These are phyloP conservation scores for Corrigiola litoralis DNA, from an alignment of 179 eudicot species.

Conservation along the genomic window DNA sequence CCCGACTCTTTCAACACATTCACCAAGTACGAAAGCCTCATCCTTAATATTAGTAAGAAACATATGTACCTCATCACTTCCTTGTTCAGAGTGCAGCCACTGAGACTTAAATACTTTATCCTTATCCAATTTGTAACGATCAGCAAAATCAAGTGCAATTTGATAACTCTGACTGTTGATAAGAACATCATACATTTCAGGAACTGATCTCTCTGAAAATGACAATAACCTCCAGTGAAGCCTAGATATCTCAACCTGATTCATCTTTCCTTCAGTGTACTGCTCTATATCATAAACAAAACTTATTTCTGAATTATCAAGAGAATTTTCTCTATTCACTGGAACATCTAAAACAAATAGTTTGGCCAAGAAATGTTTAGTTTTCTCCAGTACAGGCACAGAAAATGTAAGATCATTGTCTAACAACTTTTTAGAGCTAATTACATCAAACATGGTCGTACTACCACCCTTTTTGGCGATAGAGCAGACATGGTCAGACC, in stretches of 20 bases:
- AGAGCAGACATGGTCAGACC: slow-evolving; percentile 70
- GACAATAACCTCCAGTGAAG: slow-evolving; percentile 68
- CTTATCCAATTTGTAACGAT: slow-evolving; percentile 67
- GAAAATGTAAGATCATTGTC: slow-evolving; percentile 48
- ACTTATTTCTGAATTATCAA: slow-evolving; percentile 25
- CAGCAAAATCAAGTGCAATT: slow-evolving; percentile 75
- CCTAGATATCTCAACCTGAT: slow-evolving; percentile 36
- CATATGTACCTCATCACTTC: slow-evolving; percentile 52
- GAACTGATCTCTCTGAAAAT: slow-evolving; percentile 60
- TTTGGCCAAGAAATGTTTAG: slow-evolving; percentile 37
- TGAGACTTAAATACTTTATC: slow-evolving; percentile 80
- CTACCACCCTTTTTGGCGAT: slow-evolving; percentile 58
- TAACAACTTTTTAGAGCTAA: slow-evolving; percentile 32
- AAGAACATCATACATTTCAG: slow-evolving; percentile 72
- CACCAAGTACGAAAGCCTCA: slow-evolving; percentile 68
- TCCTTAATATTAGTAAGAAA: slow-evolving; percentile 73
- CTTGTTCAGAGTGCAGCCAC: slow-evolving; percentile 78
- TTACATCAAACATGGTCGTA: slow-evolving; percentile 49
- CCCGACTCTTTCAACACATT: slow-evolving; percentile 76
- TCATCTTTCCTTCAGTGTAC: slow-evolving; percentile 31
- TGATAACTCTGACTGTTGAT: slow-evolving; percentile 53
- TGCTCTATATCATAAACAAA: slow-evolving; percentile 33
- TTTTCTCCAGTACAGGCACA: slow-evolving; percentile 64
- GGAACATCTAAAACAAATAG: slow-evolving; percentile 67
- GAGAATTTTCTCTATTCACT: slow-evolving; percentile 33